A percentile compares a stretch with the other conserved stretches of the same genome.
Conservation (phyloP, 176 grass and related monocot species). For the Triticum timopheevii region DNA sequence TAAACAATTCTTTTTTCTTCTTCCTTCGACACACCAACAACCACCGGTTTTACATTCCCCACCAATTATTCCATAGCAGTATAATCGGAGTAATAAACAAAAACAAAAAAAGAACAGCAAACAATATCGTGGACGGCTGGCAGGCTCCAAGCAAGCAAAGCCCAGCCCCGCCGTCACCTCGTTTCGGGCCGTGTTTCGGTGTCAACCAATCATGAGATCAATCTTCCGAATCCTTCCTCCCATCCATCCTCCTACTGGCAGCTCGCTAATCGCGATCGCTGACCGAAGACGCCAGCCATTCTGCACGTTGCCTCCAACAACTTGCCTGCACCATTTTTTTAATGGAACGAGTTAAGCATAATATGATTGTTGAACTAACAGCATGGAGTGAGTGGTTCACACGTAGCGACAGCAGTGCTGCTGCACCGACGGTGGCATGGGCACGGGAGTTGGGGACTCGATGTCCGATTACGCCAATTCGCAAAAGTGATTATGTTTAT, state of each 20-base stretch:
- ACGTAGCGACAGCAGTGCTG: conserved; percentile 10
- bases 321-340: conserved; percentile 55
- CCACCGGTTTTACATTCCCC: conserved; percentile 48
- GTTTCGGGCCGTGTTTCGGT: conserved; percentile 33
- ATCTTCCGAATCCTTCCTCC: background rate
- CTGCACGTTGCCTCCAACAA: conserved; percentile 67
- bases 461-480: background rate
- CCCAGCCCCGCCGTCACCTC: conserved; percentile 12
- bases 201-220: conserved; percentile 12
- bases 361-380: background rate
- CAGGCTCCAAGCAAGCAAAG: conserved; percentile 19
- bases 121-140: conserved; percentile 21
- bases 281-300: conserved; percentile 59
- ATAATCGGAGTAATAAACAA: conserved; percentile 33
- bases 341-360: background rate
- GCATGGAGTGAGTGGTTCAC: background rate
- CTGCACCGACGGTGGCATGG: background rate
- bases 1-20: conserved; percentile 41
- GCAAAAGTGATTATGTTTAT: too few relatives aligned
- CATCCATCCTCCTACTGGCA: conserved; percentile 55
- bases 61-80: conserved; percentile 36
- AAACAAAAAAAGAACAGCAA: conserved; percentile 30
- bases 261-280: conserved; percentile 50
- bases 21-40: conserved; percentile 31
- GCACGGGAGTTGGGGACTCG: background rate